Evolutionary conservation across 2,329 filamentous ascomycete genomes (phyloP).

Genomic region (Ascochyta pisi): DNA sequence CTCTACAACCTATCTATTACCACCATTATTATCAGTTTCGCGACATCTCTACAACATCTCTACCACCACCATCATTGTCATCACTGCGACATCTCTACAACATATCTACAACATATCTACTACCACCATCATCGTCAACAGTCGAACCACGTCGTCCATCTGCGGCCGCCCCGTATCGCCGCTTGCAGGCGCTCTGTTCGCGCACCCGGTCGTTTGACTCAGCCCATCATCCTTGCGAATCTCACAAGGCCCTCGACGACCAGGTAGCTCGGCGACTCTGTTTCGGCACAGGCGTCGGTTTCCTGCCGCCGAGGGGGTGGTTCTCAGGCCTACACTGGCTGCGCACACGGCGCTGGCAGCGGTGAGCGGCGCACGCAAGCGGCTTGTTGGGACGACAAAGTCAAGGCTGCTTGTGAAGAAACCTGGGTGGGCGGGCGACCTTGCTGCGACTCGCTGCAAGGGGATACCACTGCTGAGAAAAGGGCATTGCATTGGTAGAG

Average conservation of each 20-base stretch:
- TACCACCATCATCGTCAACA: too few relatives aligned
- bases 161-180: too few relatives aligned
- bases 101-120: too few relatives aligned
- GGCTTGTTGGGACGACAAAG: neutral
- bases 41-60: too few relatives aligned
- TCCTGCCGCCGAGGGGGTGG: neutral
- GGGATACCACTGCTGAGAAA: neutral
- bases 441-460: neutral
- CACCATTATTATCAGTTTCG: too few relatives aligned
- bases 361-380: neutral
- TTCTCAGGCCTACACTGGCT: neutral
- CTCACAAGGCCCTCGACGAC: conserved; percentile 5
- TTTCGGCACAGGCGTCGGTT: neutral
- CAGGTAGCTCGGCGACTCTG: neutral
- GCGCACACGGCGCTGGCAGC: neutral
- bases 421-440: conserved; percentile 1
- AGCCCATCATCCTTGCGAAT: conserved; percentile 7
- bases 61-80: too few relatives aligned
- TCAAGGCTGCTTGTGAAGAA: conserved; percentile 2
- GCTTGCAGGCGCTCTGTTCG: neutral
- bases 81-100: too few relatives aligned
- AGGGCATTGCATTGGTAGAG: neutral
- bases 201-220: neutral
- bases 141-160: too few relatives aligned
- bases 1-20: too few relatives aligned